These are phyloP conservation scores for Mortierella antarctica DNA, from an alignment of 192 early-diverging fungal species.

Conservation along the genomic window DNA sequence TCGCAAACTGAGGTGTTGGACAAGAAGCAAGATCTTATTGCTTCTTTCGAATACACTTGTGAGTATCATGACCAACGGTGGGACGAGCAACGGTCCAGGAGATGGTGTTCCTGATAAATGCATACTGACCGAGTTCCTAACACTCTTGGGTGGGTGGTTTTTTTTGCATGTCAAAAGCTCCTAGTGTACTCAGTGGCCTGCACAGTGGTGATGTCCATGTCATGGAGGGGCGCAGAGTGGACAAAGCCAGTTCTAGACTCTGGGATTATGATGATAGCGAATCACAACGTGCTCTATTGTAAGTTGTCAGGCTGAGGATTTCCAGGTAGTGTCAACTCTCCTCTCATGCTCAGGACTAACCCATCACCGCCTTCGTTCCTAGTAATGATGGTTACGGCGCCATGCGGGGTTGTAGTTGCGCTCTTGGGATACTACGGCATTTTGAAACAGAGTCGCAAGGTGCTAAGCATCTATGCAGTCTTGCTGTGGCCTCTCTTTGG, in stretches of 20 bases:
- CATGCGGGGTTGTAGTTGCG: constrained; percentile 50
- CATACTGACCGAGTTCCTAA: background rate
- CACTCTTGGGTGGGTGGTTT: background rate
- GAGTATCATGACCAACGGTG: constrained; percentile 13
- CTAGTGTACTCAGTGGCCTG: constrained; percentile 49
- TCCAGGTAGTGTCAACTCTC: background rate
- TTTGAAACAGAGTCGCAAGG: constrained; percentile 58
- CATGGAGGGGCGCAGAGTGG: constrained; percentile 31
- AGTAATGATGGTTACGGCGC: constrained; percentile 49
- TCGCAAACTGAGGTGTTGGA: constrained; percentile 42
- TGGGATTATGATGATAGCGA: constrained; percentile 45
- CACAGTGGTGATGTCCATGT: constrained; percentile 33
- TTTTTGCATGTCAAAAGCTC: constrained; percentile 29
- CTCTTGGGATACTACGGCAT: constrained; percentile 60
- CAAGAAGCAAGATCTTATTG: constrained; percentile 56
- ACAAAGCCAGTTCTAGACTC: constrained; percentile 35
- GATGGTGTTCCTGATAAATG: constrained; percentile 3
- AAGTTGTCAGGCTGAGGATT: background rate
- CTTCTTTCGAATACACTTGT: constrained; percentile 60
- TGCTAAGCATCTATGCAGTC: constrained; percentile 55
- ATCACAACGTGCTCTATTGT: constrained; percentile 21
- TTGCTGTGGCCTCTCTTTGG: constrained; percentile 61
- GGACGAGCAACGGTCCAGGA: constrained; percentile 3
- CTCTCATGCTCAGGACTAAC: background rate
- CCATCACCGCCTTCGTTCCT: background rate